These are phyloP conservation scores for Penicillium sp. DNA, from an alignment of 2,329 filamentous ascomycete genomes.

Conservation along the genomic window DNA sequence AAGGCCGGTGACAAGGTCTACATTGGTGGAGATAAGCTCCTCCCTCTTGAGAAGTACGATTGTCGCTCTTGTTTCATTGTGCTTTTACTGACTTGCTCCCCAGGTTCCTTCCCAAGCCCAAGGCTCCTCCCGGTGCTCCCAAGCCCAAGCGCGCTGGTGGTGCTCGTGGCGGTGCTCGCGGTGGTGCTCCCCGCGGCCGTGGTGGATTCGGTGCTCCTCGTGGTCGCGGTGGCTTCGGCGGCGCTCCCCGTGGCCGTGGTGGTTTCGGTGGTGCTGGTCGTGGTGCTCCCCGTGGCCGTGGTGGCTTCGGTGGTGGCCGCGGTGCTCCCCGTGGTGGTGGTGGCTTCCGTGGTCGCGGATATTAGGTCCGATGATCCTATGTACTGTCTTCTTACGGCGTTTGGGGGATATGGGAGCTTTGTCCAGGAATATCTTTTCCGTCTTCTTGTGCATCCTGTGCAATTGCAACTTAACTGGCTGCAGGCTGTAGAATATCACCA, in stretches of 20 bases:
- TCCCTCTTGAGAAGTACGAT: conserved; percentile 78
- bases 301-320: conserved; percentile 20
- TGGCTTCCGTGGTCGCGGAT: conserved; percentile 29
- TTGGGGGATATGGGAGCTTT: conserved; percentile 44
- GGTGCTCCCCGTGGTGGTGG: conserved; percentile 18
- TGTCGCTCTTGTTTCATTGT: not conserved
- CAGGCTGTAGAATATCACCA: conserved; percentile 35
- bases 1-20: conserved; percentile 97
- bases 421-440: conserved; percentile 38
- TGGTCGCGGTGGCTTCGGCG: conserved; percentile 48
- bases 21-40: conserved; percentile 89
- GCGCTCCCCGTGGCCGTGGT: conserved; percentile 29
- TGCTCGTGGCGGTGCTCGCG: conserved; percentile 48
- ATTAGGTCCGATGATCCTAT: conserved; percentile 19
- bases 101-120: conserved; percentile 90
- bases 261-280: conserved; percentile 21
- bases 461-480: conserved; percentile 31
- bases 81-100: conserved; percentile 16
- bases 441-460: conserved; percentile 40
- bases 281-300: conserved; percentile 12
- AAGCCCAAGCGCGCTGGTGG: conserved; percentile 73
- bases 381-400: conserved; percentile 46
- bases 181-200: conserved; percentile 58
- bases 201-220: conserved; percentile 41
- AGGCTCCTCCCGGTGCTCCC: conserved; percentile 65